Base-by-base conservation (phyloP, 1,284 basidiomycete genomes). In the Leccinum pachyderme region DNA sequence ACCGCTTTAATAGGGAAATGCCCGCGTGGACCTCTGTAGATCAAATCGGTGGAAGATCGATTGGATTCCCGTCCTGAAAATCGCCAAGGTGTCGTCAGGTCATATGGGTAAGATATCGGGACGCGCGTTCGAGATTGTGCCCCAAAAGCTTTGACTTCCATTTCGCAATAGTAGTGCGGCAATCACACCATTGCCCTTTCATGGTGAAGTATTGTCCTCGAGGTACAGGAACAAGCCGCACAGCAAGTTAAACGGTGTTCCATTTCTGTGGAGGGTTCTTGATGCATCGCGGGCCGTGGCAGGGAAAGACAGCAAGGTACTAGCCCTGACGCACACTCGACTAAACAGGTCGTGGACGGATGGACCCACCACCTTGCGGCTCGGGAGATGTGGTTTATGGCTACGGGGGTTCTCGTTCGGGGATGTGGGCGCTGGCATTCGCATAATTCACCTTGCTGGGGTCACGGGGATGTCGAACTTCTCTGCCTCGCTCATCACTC, bases 401-500 rank as follows among this genome's bases (percentile, higher is more conserved):
- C 22, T 7, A 56, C 24, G 18, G 33, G 27, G 39, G 18, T 52
- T 47, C 61, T 62, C 59, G 43, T 60, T 58, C 59, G 50, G 53
- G 56, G 32, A 43, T 62, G 57, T 63, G 55, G 50, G 43, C 15
- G 35, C 51, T 41, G 49, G 47, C 24, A 44, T 50, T 47, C 35
- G 22, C 45, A 50, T 31, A 50, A 33, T 61, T 58, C 55, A 52
- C 56, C 52, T 32, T 49, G 46, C 51, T 62, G 59, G 53, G 61
- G 57, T 58, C 52, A 61, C 54, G 54, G 61, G 61, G 52, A 52
- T 53, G 58, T 53, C 44, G 25, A 53, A 45, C 58, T 52, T 63
- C 58, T 53, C 49, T 58, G 61, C 61, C 61, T 63, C 55, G 61
- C 51, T 63, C 55, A 60, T 61, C 51, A 65, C 49, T 55, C 51